phyloP scores from a whole-genome alignment of 2,329 filamentous ascomycete species.

The Teratosphaeria gauchensis region DNA sequence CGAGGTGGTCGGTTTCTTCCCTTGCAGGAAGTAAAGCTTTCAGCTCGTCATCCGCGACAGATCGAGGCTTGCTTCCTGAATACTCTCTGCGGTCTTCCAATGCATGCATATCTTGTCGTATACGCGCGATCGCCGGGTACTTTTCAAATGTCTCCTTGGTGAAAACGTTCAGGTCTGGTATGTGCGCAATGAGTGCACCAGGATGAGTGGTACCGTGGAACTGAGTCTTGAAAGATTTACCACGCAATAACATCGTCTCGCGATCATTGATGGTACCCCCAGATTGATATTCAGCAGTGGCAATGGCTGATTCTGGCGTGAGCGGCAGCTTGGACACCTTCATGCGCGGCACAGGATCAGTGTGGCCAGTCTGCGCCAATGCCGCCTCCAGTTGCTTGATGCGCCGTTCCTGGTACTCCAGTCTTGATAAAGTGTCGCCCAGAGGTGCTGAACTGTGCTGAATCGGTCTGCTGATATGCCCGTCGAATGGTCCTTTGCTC shows the following conservation, averaged over 20 bases:
- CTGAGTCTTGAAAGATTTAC: conserved; percentile 36
- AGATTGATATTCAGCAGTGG: conserved; percentile 1
- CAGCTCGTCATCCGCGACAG: conserved; percentile 25
- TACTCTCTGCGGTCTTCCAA: conserved; percentile 15
- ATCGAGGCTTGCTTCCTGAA: conserved; percentile 11
- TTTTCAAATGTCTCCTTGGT: conserved; percentile 23
- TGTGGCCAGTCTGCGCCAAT: conserved; percentile 9
- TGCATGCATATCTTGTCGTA: conserved; percentile 18
- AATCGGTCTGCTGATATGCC: conserved; percentile 15
- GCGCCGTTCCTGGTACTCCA: conserved; percentile 17
- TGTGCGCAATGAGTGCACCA: conserved; percentile 21
- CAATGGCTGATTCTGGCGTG: conserved; percentile 17
- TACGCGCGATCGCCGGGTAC: conserved; percentile 24
- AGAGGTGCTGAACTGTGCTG: conserved; percentile 5
- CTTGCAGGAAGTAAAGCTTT: conserved; percentile 28
- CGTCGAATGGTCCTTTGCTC: conserved; percentile 22
- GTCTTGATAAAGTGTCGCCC: conserved; percentile 16
- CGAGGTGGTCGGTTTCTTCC: conserved; percentile 32
- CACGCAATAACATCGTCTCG: conserved; percentile 34
- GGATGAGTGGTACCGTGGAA: conserved; percentile 36
- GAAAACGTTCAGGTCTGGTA: conserved; percentile 20
- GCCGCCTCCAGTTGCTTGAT: conserved; percentile 22
- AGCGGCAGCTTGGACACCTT: conserved; percentile 13
- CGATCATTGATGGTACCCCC: conserved; percentile 12
- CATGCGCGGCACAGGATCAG: conserved; percentile 7